Evolutionary conservation across 352 stramenopile genomes (phyloP), one percentile per base, ranked within the genome.

Genomic region (Hyaloperonospora brassicae): DNA sequence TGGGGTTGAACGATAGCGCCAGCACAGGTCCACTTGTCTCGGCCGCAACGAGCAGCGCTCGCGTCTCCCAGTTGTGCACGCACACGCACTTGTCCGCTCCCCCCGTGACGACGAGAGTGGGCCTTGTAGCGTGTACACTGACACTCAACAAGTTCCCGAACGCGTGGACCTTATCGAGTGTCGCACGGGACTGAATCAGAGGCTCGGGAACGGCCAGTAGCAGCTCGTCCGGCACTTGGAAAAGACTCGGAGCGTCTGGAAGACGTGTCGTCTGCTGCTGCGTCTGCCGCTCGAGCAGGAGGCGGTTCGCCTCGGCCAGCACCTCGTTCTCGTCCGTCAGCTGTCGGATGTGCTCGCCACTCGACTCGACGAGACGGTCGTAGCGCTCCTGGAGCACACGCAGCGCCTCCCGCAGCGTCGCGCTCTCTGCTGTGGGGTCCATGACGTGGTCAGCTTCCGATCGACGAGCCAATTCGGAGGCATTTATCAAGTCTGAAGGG

Each of bases 321-420:
- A 82, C 36, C 48, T 92, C 82, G 47, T 82, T 87, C 58, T 92
- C 82, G 43, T 92, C 77, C 9, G 72, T 78, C 24, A 92, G 52
- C 21, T 59, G 31, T 38, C 82, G 68, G 41, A 89, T 89, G 34
- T 72, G 47, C 55, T 68, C 49, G 14, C 51, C 61, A 8, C 55
- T 73, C 2, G 61, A 52, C 1, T 42, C 59, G 4, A 70, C 47
- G 21, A 89, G 63, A 14, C 44, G 58, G 12, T 80, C 70, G 55
- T 77, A 87, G 45, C 75, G 72, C 47, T 59, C 52, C 61, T 88
- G 73, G 17, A 87, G 58, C 25, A 39, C 57, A 31, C 50, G 64
- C 23, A 92, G 63, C 54, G 71, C 62, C 43, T 64, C 63, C 12
- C 52, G 62, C 11, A 91, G 62, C n/a, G 45, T 57, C 47, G 52